phyloP scores from a whole-genome alignment of 192 early-diverging fungal genomes.

The Coemansia sp. region DNA sequence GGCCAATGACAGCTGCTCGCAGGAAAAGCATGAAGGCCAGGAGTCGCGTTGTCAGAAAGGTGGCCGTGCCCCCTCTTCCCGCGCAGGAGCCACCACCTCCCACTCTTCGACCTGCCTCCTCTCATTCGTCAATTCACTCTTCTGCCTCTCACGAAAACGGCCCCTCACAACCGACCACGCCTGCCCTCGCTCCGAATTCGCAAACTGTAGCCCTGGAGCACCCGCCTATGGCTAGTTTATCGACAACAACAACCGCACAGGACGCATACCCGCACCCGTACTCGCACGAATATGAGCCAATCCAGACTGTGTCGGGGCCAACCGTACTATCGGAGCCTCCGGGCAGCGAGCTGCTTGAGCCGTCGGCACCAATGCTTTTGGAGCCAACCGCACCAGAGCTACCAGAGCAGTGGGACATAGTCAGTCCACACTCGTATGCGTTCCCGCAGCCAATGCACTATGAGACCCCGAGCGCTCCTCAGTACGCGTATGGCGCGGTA shows the following conservation, averaged over 20 bases:
- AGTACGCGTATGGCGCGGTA: conserved; percentile 4
- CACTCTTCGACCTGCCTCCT: conserved; percentile 25
- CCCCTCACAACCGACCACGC: conserved; percentile 1
- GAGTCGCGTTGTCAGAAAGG: conserved; percentile 30
- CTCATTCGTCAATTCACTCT: conserved; percentile 28
- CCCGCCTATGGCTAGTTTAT: neutral
- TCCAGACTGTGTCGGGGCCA: conserved; percentile 14
- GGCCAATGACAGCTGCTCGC: conserved; percentile 11
- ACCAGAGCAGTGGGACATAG: conserved; percentile 27
- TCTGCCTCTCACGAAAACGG: conserved; percentile 14
- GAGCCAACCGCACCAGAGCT: conserved; percentile 51
- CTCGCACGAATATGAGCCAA: neutral
- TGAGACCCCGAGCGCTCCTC: neutral
- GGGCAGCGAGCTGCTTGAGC: conserved; percentile 28
- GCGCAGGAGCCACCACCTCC: conserved; percentile 2
- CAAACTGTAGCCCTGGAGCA: neutral
- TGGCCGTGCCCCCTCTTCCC: conserved; percentile 16
- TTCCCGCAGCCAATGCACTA: conserved; percentile 39
- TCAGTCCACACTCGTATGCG: conserved; percentile 14
- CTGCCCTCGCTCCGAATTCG: neutral
- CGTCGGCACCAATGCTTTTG: conserved; percentile 41
- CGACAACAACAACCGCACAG: conserved; percentile 2
- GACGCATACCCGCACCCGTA: neutral
- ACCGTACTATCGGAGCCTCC: conserved; percentile 45
- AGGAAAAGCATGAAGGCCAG: neutral